These are phyloP conservation scores for Beauveria pseudobassiana DNA, from an alignment of 2,329 filamentous ascomycete species.

Conservation along the genomic window DNA sequence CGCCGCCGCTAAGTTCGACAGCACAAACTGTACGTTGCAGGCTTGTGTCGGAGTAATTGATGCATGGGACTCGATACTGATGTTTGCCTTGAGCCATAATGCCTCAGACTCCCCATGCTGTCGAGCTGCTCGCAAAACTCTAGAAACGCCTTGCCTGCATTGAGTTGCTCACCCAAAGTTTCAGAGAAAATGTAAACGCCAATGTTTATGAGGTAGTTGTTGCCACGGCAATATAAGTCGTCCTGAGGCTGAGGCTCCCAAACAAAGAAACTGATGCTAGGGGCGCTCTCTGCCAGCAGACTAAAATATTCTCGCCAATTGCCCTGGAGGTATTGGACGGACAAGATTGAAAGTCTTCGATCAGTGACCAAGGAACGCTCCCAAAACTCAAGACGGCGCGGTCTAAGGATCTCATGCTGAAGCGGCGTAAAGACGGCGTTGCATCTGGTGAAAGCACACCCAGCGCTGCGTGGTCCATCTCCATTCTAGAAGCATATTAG, in stretches of 20 bases:
- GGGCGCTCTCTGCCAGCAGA: neutral
- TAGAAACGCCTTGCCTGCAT: too few species aligned
- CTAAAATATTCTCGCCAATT: too few species aligned
- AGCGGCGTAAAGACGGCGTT: neutral
- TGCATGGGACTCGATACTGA: neutral
- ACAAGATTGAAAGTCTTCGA: too few species aligned
- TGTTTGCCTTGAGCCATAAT: neutral
- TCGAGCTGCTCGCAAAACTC: neutral
- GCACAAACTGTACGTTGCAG: neutral
- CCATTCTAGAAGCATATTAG: neutral
- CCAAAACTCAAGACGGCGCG: neutral
- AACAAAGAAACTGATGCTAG: neutral
- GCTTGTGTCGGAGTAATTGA: neutral
- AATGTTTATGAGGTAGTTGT: too few species aligned
- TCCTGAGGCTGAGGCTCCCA: too few species aligned
- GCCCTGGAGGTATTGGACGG: too few species aligned
- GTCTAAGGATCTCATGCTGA: too few species aligned
- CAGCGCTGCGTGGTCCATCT: too few species aligned
- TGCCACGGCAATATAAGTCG: accelerated
- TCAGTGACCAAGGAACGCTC: too few species aligned
- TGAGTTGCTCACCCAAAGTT: too few species aligned
- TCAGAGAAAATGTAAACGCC: too few species aligned
- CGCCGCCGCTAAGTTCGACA: neutral
- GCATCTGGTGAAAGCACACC: neutral
- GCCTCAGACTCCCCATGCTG: neutral